Conservation (phyloP, 371 early-diverging fungal species). For the Dinochytrium kinnereticum region DNA sequence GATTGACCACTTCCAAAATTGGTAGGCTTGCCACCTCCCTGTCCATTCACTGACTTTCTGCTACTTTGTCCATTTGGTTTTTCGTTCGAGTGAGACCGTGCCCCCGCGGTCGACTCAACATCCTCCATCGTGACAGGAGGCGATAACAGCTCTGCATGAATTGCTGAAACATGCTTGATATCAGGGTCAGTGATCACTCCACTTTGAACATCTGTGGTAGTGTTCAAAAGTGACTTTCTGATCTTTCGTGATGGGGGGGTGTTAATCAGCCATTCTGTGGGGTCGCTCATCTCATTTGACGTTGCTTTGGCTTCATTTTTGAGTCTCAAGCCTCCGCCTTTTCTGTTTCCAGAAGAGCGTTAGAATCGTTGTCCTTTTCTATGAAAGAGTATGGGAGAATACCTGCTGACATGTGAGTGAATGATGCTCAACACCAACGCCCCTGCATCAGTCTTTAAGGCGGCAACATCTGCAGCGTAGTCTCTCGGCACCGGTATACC, state of each 20-base stretch:
- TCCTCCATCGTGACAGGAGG: too few species aligned
- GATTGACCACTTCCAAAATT: too few species aligned
- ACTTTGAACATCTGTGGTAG: not conserved
- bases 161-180: too few species aligned
- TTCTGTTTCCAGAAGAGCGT: not conserved
- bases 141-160: too few species aligned
- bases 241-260: slow-evolving; percentile 13
- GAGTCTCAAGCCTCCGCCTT: not conserved
- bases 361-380: not conserved
- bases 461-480: slow-evolving; percentile 26
- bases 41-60: too few species aligned
- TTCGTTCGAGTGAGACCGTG: too few species aligned
- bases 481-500: slow-evolving; percentile 32
- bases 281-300: not conserved
- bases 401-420: slow-evolving; percentile 23
- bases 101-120: too few species aligned
- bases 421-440: slow-evolving; percentile 32
- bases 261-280: slow-evolving; percentile 15
- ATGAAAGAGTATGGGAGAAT: not conserved
- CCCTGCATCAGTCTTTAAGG: slow-evolving; percentile 30
- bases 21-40: too few species aligned
- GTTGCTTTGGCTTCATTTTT: not conserved
- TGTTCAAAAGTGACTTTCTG: too few species aligned
- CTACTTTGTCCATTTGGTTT: too few species aligned
- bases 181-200: not conserved